Percentiles rank a stretch among this genome's conserved stretches.
These are phyloP conservation scores for Pythium diclinum DNA, from an alignment of 352 stramenopile species.

Conservation along the genomic window DNA sequence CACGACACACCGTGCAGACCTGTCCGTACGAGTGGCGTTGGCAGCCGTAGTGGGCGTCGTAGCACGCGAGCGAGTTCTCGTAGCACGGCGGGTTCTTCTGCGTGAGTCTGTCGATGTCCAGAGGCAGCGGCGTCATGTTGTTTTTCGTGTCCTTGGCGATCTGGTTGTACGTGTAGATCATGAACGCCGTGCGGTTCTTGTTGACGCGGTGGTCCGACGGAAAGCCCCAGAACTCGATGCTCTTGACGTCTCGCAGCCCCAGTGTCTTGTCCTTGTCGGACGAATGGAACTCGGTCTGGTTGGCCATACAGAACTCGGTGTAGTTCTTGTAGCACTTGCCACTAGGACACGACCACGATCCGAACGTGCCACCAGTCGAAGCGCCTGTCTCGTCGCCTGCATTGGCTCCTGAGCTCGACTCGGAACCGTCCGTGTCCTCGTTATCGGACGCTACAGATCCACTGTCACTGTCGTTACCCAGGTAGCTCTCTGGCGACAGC, in stretches of 20 bases:
- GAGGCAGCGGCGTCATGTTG: constrained; percentile 47
- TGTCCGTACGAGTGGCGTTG: constrained; percentile 56
- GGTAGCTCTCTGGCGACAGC: neutral
- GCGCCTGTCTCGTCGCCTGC: neutral
- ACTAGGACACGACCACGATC: constrained; percentile 3
- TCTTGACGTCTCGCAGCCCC: constrained; percentile 41
- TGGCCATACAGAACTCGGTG: constrained; percentile 34
- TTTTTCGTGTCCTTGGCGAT: constrained; percentile 19
- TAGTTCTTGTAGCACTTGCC: constrained; percentile 38
- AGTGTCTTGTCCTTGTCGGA: constrained; percentile 49
- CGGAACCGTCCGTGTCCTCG: neutral
- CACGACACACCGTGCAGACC: constrained; percentile 55
- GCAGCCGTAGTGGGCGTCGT: constrained; percentile 50
- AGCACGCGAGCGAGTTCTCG: constrained; percentile 52
- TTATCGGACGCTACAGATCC: neutral
- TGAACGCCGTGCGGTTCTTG: constrained; percentile 39
- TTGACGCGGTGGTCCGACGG: constrained; percentile 51
- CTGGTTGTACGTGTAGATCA: constrained; percentile 59
- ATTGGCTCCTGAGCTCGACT: neutral
- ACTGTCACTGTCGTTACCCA: neutral
- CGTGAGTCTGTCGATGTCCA: constrained; percentile 37
- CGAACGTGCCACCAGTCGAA: neutral
- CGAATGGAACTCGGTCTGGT: constrained; percentile 45
- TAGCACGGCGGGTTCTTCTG: constrained; percentile 59
- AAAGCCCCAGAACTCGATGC: constrained; percentile 59